A percentile compares a stretch with the other conserved stretches of the same genome.
Evolutionary conservation across 441 rosid species (phyloP).

Genomic region (Erysimum pusillum): DNA sequence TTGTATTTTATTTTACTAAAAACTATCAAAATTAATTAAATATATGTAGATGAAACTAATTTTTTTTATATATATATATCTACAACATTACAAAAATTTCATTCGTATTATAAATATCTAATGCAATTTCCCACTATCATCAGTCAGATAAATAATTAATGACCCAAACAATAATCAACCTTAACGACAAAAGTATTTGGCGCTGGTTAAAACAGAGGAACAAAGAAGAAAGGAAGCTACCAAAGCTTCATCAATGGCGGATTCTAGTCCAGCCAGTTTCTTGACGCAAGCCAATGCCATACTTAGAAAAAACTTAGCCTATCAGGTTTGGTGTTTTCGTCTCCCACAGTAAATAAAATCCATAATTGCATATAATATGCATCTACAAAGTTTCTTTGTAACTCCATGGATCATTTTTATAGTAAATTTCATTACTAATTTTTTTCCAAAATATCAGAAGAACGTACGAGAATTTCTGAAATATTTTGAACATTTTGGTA

Average conservation of each 20-base stretch:
- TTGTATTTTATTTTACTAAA: neutral
- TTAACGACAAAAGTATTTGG: neutral
- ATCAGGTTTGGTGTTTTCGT: constrained; percentile 60
- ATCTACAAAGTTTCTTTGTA: constrained; percentile 8
- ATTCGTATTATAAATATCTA: too few species aligned
- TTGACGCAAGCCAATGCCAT: constrained; percentile 80
- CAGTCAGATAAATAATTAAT: too few species aligned
- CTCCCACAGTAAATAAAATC: constrained; percentile 1
- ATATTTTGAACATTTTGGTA: constrained; percentile 40
- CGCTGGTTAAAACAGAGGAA: neutral
- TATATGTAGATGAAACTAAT: neutral
- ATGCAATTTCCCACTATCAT: too few species aligned
- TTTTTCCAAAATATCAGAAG: neutral
- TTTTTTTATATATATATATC: too few species aligned
- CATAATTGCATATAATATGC: constrained; percentile 1
- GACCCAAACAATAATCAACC: too few species aligned
- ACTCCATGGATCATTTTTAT: neutral
- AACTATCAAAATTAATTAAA: neutral
- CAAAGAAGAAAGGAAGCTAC: neutral
- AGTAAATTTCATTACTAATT: neutral
- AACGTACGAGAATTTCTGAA: neutral
- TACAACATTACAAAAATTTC: too few species aligned
- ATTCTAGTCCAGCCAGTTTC: constrained; percentile 63
- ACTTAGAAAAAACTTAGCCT: constrained; percentile 84
- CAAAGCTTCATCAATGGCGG: constrained; percentile 59